Base-by-base conservation (phyloP, 768 basidiomycete species). In the Kwoniella pini region DNA sequence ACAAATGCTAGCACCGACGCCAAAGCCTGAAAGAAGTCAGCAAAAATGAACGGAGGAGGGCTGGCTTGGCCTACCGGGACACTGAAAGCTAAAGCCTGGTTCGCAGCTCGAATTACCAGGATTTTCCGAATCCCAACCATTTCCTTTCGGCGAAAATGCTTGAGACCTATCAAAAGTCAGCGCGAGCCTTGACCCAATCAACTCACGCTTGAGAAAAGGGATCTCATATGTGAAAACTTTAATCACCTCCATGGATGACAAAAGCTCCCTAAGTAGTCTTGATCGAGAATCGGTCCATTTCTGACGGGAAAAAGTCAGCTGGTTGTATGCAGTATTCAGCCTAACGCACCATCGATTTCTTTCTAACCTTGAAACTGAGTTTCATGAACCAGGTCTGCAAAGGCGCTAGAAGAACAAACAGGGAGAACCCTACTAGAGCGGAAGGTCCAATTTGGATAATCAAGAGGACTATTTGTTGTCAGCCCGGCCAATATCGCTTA, bases 191-290 rank as follows among this genome's bases (percentile, higher is more conserved):
- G 7, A 36, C 4, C n/a, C 22, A 28, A 50, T 22, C 2, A 4
- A 77, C 82, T 74, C 61, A 87, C 87, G 81, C 62, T 84, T 81
- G 43, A 88, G 75, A 76, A 88, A 88, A 0, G 87, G 86, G 0
- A 81, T 65, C 77, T 89, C 88, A 63, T 88, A 88, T 26, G 84
- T 86, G 72, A 89, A 89, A 68, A 86, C 87, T 74, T 88, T 88
- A 54, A 89, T 85, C n/a, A 88, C 82, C 3, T 85, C 82, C 86
- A 88, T 88, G 1, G 61, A 74, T 81, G 86, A 82, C 10, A 89
- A 73, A 6, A 87, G 82, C 69, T 88, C 87, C 17, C 85, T 81
- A n/a, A 89, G 78, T 0, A 85, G 81, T 70, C 85, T 85, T 2
- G 86, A 84, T 2, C 88, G 80, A 55, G 80, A 76, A 71, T 88